phyloP scores from a whole-genome alignment of 2,329 filamentous ascomycete species.

The Pestalotiopsis sp. region DNA sequence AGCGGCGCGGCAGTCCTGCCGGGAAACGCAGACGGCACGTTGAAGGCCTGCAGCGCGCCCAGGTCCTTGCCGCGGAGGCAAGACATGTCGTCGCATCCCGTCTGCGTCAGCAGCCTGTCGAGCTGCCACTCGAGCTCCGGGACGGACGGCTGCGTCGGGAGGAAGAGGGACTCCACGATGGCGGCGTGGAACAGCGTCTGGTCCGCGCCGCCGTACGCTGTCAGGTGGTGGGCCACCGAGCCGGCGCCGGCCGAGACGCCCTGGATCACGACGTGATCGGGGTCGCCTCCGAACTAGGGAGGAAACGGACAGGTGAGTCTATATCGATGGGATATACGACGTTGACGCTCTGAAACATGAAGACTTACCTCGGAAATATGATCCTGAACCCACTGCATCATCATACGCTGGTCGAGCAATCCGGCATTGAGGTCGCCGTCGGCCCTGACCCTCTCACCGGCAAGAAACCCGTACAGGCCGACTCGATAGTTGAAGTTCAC shows the following conservation, averaged over 20 bases:
- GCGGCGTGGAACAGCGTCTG: constrained; percentile 49
- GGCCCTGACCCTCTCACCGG: constrained; percentile 54
- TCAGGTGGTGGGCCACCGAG: constrained; percentile 56
- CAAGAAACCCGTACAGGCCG: constrained; percentile 64
- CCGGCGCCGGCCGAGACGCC: constrained; percentile 65
- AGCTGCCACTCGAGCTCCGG: constrained; percentile 52
- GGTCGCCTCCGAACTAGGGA: constrained; percentile 58
- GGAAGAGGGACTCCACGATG: constrained; percentile 51
- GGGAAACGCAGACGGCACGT: constrained; percentile 42
- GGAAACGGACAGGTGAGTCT: neutral
- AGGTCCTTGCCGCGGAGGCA: constrained; percentile 44
- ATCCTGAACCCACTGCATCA: constrained; percentile 63
- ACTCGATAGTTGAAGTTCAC: constrained; percentile 68
- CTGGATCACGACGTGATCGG: constrained; percentile 60
- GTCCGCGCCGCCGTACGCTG: constrained; percentile 45
- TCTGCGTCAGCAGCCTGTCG: constrained; percentile 36
- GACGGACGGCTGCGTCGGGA: constrained; percentile 49
- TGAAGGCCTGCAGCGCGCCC: constrained; percentile 41
- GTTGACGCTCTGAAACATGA: too few relatives aligned
- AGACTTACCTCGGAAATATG: constrained; percentile 52
- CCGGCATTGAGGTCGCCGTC: constrained; percentile 66
- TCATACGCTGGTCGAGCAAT: constrained; percentile 63
- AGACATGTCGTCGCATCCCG: constrained; percentile 40
- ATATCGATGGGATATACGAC: neutral
- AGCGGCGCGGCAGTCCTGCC: constrained; percentile 32